Percentiles rank a stretch among this genome's conserved stretches.
phyloP scores from a whole-genome alignment of 169 alveolate genomes.

The Cryptosporidium ryanae region DNA sequence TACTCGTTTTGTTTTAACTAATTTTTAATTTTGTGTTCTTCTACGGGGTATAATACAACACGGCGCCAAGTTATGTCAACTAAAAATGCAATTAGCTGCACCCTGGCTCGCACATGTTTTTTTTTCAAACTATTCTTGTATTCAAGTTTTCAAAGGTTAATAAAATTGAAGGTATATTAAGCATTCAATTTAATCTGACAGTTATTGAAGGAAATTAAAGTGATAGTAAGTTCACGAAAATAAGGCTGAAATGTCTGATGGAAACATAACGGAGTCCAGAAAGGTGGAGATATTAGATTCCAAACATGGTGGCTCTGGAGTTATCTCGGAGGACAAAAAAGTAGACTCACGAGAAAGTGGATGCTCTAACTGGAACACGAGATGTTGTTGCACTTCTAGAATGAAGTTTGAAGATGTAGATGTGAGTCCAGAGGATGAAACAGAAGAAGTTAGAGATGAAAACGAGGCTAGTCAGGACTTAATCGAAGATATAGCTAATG shows the following conservation, averaged over 20 bases:
- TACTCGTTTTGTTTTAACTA: too few species aligned
- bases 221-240: not conserved
- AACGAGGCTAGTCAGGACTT: constrained; percentile 9
- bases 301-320: not conserved
- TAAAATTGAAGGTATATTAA: too few species aligned
- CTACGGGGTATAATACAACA: not conserved
- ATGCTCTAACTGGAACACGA: constrained; percentile 42
- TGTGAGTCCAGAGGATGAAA: too few species aligned
- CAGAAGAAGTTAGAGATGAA: not conserved
- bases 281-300: not conserved
- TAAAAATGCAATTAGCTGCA: too few species aligned
- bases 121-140: too few species aligned
- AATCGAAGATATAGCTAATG: constrained; percentile 36
- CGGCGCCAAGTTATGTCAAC: too few species aligned
- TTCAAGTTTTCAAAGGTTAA: too few species aligned
- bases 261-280: not conserved
- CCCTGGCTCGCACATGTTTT: too few species aligned
- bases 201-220: not conserved
- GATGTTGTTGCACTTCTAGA: constrained; percentile 66
- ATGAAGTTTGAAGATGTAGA: constrained; percentile 29
- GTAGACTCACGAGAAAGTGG: not conserved
- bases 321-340: not conserved
- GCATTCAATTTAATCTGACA: too few species aligned
- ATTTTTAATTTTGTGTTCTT: too few species aligned
- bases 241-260: not conserved